Conservation (phyloP, 2,329 filamentous ascomycete genomes). For the Macrophomina tecta region DNA sequence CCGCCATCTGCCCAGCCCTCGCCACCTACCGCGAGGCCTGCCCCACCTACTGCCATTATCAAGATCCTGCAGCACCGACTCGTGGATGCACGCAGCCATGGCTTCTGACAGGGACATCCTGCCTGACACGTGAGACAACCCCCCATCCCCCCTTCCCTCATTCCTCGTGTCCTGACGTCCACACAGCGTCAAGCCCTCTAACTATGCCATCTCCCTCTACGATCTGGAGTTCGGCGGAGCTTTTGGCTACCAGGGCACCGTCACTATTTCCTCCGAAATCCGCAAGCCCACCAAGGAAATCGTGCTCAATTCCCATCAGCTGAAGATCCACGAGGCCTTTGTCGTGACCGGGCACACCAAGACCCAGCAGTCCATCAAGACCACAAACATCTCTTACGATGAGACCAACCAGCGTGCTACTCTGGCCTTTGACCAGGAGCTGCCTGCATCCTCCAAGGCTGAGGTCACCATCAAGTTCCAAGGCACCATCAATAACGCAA, state of each 20-base stretch:
- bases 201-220: conserved; percentile 83
- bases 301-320: conserved; percentile 82
- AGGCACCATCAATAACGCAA: conserved; percentile 80
- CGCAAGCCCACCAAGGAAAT: conserved; percentile 75
- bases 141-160: not conserved
- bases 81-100: conserved; percentile 39
- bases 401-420: conserved; percentile 82
- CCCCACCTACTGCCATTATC: not conserved
- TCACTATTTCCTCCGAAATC: conserved; percentile 80
- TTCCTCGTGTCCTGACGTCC: conserved; percentile 32
- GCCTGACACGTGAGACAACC: conserved; percentile 48
- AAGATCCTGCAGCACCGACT: conserved; percentile 24
- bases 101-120: conserved; percentile 55
- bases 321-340: conserved; percentile 74
- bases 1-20: not conserved
- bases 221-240: conserved; percentile 73
- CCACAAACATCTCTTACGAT: conserved; percentile 78
- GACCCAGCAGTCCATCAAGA: conserved; percentile 62
- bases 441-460: conserved; percentile 71
- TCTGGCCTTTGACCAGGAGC: conserved; percentile 74
- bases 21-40: conserved; percentile 3
- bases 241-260: conserved; percentile 85
- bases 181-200: conserved; percentile 74
- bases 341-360: conserved; percentile 65
- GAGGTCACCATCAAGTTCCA: conserved; percentile 74